Evolutionary conservation across 2,329 filamentous ascomycete genomes (phyloP).

Genomic region (Alternaria sp.): DNA sequence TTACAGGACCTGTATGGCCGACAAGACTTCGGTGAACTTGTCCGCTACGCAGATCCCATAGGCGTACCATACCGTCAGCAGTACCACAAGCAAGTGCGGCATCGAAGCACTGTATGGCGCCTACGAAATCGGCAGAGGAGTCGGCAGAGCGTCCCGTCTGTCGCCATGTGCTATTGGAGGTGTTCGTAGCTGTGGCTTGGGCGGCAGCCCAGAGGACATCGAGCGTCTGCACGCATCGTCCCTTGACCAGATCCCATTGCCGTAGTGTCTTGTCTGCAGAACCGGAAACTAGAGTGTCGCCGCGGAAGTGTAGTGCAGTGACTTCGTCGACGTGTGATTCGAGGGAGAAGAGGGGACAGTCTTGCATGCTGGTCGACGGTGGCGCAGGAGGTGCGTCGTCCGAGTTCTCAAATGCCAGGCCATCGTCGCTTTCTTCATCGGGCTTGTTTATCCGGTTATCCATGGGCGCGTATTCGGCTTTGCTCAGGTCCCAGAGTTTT

Average conservation of each 20-base stretch:
- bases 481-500: conserved; percentile 91
- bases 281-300: conserved; percentile 89
- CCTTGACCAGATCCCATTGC: conserved; percentile 97
- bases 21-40: conserved; percentile 97
- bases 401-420: conserved; percentile 74
- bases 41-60: conserved; percentile 96
- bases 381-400: conserved; percentile 75
- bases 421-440: conserved; percentile 56
- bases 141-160: conserved; percentile 70
- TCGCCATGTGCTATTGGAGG: conserved; percentile 71
- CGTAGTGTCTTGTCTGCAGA: conserved; percentile 96
- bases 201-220: conserved; percentile 98
- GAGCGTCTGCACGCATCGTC: conserved; percentile 95
- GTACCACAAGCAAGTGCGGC: conserved; percentile 95
- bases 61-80: conserved; percentile 92
- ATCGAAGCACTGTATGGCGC: conserved; percentile 93
- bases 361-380: conserved; percentile 76
- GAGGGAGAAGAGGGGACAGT: conserved; percentile 87
- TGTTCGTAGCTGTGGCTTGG: conserved; percentile 72
- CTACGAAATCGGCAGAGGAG: conserved; percentile 85
- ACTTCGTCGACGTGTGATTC: conserved; percentile 93
- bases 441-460: conserved; percentile 59
- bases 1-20: conserved; percentile 93
- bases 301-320: conserved; percentile 89
- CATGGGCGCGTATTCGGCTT: conserved; percentile 80